Evolutionary conservation across 2,329 filamentous ascomycete genomes (phyloP).

Genomic region (Periconia macrospinosa): DNA sequence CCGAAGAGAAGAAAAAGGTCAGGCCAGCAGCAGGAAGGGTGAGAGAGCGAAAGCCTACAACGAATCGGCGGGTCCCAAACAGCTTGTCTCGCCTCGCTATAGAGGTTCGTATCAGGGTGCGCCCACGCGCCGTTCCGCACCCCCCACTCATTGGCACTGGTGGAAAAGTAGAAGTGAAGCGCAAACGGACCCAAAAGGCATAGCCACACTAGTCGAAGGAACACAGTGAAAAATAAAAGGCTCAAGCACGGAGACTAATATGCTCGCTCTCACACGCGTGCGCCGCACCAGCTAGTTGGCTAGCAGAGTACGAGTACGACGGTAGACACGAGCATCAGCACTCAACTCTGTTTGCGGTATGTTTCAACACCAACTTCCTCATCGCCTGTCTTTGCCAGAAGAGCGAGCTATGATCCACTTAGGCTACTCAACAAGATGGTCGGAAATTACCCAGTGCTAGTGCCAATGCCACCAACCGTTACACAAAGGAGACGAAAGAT

Average conservation of each 20-base stretch:
- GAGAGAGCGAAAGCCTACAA: neutral
- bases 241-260: too few relatives aligned
- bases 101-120: neutral
- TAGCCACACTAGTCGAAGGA: neutral
- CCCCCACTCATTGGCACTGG: too few relatives aligned
- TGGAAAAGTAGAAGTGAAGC: neutral
- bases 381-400: neutral
- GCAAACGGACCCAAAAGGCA: neutral
- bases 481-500: neutral
- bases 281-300: too few relatives aligned
- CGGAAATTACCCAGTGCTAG: slow-evolving; percentile 5
- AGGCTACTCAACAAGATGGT: neutral
- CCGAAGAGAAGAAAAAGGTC: neutral
- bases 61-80: neutral
- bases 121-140: neutral
- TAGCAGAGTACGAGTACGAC: too few relatives aligned
- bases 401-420: neutral
- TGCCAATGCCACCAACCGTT: slow-evolving; percentile 3
- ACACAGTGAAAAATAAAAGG: neutral
- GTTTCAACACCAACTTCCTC: neutral
- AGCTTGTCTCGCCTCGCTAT: neutral
- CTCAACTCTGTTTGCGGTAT: neutral
- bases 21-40: neutral
- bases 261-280: too few relatives aligned
- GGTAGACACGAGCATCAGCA: too few relatives aligned